These are phyloP conservation scores for Lentinula sp. DNA, from an alignment of 768 basidiomycete species.

Conservation along the genomic window DNA sequence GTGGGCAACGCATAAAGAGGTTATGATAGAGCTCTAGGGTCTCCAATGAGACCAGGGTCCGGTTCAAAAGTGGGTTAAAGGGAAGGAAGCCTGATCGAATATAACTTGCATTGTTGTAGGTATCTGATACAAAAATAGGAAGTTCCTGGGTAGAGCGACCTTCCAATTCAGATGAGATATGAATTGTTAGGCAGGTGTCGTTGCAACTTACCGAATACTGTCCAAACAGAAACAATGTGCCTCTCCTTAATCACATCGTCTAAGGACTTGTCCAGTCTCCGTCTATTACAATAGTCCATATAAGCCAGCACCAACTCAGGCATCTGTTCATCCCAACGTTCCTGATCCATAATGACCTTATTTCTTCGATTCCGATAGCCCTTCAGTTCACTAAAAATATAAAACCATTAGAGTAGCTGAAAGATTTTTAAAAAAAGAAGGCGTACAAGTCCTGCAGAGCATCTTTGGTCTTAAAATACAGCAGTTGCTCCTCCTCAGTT, in stretches of 20 bases:
- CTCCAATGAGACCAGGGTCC: background rate
- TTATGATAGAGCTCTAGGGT: constrained; percentile 8
- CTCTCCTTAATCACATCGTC: no score
- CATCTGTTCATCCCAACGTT: background rate
- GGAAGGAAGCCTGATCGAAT: background rate
- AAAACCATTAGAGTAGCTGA: background rate
- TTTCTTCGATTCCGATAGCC: background rate
- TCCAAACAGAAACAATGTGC: no score
- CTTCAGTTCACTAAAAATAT: no score
- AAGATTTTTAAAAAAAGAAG: background rate
- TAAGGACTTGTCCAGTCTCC: no score
- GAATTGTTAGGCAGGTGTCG: no score
- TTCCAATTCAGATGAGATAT: no score
- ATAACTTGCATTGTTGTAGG: background rate
- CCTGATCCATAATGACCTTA: background rate
- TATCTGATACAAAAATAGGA: no score
- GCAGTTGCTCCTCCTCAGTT: background rate
- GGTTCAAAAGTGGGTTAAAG: background rate
- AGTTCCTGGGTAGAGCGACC: no score
- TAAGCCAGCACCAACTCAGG: background rate
- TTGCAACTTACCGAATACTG: no score
- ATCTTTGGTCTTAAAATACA: background rate
- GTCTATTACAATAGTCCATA: background rate
- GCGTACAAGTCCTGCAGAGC: background rate
- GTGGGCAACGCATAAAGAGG: constrained; percentile 7